phyloP scores from a whole-genome alignment of 768 basidiomycete genomes.

The Tulasnella sp. region DNA sequence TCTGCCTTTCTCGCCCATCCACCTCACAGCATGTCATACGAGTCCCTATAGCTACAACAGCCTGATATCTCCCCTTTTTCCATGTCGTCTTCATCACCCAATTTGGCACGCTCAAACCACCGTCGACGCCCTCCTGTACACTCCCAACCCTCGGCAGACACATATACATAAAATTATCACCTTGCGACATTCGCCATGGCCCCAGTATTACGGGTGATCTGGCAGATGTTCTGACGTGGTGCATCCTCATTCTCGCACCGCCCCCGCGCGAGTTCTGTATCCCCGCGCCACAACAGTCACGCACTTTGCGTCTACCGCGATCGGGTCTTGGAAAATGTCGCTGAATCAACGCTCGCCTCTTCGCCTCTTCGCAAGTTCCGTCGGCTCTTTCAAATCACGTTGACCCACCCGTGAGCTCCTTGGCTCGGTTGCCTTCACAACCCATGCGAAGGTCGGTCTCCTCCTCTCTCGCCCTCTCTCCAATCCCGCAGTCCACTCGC shows the following conservation, averaged over 20 bases:
- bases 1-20: slow-evolving; percentile 8
- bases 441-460: background rate
- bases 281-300: slow-evolving; percentile 1
- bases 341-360: background rate
- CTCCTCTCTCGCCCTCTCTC: background rate
- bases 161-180: too few species aligned
- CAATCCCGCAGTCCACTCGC: background rate
- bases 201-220: background rate
- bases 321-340: background rate
- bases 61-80: background rate
- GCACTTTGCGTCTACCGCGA: background rate
- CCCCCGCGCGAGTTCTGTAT: background rate
- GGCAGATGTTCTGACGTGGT: slow-evolving; percentile 2
- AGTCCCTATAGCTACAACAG: background rate
- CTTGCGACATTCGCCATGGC: too few species aligned
- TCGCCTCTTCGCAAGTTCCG: slow-evolving; percentile 5
- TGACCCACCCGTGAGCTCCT: background rate
- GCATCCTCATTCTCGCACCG: background rate
- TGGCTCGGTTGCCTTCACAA: background rate
- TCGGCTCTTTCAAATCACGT: slow-evolving; percentile 4
- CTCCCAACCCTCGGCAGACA: too few species aligned
- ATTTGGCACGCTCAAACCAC: background rate
- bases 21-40: background rate
- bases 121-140: background rate
- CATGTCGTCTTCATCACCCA: background rate